A percentile compares a stretch with the other conserved stretches of the same genome.
These are phyloP conservation scores for Echria macrotheca DNA, from an alignment of 495 filamentous ascomycete species.

Conservation along the genomic window DNA sequence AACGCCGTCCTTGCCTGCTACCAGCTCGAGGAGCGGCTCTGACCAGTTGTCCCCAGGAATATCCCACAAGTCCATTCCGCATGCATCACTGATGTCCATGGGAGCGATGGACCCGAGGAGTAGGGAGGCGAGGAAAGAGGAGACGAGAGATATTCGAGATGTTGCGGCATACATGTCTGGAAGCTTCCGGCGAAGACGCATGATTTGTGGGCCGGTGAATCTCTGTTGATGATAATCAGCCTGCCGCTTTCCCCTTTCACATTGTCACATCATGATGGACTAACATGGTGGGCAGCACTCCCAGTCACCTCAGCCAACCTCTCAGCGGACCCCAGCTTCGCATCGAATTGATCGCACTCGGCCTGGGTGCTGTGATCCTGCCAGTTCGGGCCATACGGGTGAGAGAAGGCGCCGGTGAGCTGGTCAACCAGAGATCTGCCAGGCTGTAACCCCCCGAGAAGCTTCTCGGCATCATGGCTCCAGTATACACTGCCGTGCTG, in stretches of 20 bases:
- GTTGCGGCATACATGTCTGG: constrained; percentile 77
- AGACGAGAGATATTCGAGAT: constrained; percentile 83
- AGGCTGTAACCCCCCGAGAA: constrained; percentile 57
- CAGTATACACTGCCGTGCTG: constrained; percentile 97
- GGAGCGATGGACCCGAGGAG: constrained; percentile 82
- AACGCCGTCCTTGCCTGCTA: constrained; percentile 62
- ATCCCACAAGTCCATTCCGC: constrained; percentile 96
- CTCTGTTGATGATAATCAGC: constrained; percentile 64
- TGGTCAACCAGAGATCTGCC: constrained; percentile 61
- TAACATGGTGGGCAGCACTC: constrained; percentile 89
- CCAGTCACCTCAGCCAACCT: constrained; percentile 73
- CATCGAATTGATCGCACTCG: constrained; percentile 86
- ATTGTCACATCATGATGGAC: too few relatives aligned
- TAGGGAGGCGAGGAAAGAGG: constrained; percentile 88
- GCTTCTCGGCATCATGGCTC: constrained; percentile 61
- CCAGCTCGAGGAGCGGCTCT: constrained; percentile 65
- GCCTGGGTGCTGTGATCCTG: constrained; percentile 90
- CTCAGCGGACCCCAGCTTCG: constrained; percentile 56
- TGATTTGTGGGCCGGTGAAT: constrained; percentile 96
- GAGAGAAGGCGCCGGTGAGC: constrained; percentile 67
- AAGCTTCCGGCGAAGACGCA: constrained; percentile 73
- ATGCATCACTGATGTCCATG: constrained; percentile 90
- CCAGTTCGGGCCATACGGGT: constrained; percentile 92
- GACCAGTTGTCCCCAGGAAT: constrained; percentile 69
- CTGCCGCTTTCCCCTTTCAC: too few relatives aligned